Conservation (phyloP, 441 rosid species). For the Croton laevigatus region DNA sequence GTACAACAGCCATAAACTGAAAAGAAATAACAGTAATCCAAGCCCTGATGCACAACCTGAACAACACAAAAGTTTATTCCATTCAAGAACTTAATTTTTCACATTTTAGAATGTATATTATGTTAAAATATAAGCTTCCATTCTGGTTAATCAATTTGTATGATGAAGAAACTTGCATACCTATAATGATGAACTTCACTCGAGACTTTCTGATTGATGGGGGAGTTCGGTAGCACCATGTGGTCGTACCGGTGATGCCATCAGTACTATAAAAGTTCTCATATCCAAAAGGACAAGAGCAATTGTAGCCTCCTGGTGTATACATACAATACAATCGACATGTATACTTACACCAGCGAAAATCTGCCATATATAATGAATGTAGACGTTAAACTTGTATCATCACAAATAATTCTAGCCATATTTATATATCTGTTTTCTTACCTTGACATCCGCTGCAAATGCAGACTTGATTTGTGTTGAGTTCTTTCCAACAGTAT, state of each 20-base stretch:
- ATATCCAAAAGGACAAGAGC: constrained; percentile 11
- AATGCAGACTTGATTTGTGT: background rate
- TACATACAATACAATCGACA: constrained; percentile 16
- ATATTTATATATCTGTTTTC: background rate
- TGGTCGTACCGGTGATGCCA: background rate
- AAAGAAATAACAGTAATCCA: background rate
- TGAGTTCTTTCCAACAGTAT: background rate
- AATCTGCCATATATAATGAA: background rate
- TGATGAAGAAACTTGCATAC: background rate
- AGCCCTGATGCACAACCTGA: background rate
- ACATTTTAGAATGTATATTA: too few species aligned
- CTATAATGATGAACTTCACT: constrained; percentile 10
- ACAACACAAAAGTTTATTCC: background rate
- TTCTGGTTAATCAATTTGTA: too few species aligned
- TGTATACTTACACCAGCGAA: background rate
- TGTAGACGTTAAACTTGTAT: too few species aligned
- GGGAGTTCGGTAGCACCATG: background rate
- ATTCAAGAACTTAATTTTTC: background rate
- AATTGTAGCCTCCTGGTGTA: constrained; percentile 1
- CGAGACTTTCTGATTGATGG: background rate
- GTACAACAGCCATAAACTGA: background rate
- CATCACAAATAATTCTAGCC: too few species aligned
- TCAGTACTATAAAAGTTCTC: too few species aligned
- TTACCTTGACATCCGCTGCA: background rate
- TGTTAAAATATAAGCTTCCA: too few species aligned